Evolutionary conservation across 805 yeast genomes (phyloP), one percentile per base, ranked within the genome.

Genomic region (Kuraishia borneana): DNA sequence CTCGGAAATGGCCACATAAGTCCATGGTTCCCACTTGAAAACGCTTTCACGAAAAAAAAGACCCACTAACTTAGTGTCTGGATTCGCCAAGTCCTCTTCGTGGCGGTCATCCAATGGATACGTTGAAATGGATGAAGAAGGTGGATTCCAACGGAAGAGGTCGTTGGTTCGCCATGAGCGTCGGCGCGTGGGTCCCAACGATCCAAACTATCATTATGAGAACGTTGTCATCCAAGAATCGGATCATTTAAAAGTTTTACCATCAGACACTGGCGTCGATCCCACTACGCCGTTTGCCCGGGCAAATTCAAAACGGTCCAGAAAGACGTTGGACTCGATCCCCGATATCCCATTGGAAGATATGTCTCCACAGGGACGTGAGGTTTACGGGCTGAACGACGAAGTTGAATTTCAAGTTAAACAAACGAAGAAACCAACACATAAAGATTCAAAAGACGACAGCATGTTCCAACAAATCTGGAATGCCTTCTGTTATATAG

Each of bases 81-180:
- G 28, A 16, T 12, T 25, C 6, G 16, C 28, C 13, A 6, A 25
- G 7, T 25, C 28, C 6, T 6, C 13, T 16, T 25, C 28, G 6
- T 25, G 28, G 28, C 7, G 28, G 13, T 25, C 28, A 12, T 25
- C 28, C 13, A 8, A 25, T 12, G 28, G 28, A 6, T 36, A 37
- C 28, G 37, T 31, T 14, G 40, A 40, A 7, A 34, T 33, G 18
- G 42, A 64, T 47, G 31, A 52, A 3, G 66, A 60, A 36, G 37
- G 58, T 3, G 59, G 58, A 27, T 25, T 25, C 28, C 13, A 12
- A 13, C 49, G 79, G 37, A 83, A 79, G 51, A 66, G 73, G 44
- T 82, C 96, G 1, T 61, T 89, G 40, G 81, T 89, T 21, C 70
- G 84, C 40, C 94, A 94, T 3, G 97, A 89, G 49, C 72, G 97